Percentiles rank a stretch among this genome's conserved stretches.
Conservation (phyloP, 164 flowering plant genomes). For the Tetrastigma voinierianum region DNA sequence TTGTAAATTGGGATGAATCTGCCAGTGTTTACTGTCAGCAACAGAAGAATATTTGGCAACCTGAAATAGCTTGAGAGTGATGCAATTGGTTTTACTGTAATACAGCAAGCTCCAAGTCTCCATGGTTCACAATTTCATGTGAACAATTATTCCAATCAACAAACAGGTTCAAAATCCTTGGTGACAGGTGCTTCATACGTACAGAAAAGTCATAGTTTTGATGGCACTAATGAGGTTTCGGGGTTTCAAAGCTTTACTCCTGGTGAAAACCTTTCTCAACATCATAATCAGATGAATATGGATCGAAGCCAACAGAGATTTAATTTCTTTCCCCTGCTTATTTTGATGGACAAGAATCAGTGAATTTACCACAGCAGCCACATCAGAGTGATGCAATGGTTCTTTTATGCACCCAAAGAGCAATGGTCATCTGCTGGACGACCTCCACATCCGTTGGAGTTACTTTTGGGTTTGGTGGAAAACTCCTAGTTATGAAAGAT, state of each 20-base stretch:
- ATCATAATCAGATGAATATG: conserved; percentile 26
- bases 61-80: conserved; percentile 7
- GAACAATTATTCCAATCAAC: conserved; percentile 20
- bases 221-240: conserved; percentile 20
- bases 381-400: conserved; percentile 34
- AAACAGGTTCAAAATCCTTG: conserved; percentile 19
- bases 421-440: conserved; percentile 88
- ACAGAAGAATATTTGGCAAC: conserved; percentile 12
- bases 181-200: background rate
- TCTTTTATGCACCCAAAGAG: conserved; percentile 33
- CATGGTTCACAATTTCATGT: conserved; percentile 26
- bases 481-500: conserved; percentile 79
- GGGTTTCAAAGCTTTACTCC: conserved; percentile 40
- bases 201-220: conserved; percentile 25
- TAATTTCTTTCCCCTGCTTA: conserved; percentile 36
- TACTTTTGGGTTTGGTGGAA: conserved; percentile 98
- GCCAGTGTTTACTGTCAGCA: background rate
- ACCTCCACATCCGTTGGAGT: conserved; percentile 94
- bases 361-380: conserved; percentile 34
- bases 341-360: conserved; percentile 40
- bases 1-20: conserved; percentile 3
- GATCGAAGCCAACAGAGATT: conserved; percentile 41
- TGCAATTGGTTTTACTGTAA: background rate
- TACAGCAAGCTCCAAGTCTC: background rate
- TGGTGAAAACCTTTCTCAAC: conserved; percentile 33